Base-by-base conservation (phyloP, 1,139 yeast genomes). In the Lodderomyces orthopsilosis region DNA sequence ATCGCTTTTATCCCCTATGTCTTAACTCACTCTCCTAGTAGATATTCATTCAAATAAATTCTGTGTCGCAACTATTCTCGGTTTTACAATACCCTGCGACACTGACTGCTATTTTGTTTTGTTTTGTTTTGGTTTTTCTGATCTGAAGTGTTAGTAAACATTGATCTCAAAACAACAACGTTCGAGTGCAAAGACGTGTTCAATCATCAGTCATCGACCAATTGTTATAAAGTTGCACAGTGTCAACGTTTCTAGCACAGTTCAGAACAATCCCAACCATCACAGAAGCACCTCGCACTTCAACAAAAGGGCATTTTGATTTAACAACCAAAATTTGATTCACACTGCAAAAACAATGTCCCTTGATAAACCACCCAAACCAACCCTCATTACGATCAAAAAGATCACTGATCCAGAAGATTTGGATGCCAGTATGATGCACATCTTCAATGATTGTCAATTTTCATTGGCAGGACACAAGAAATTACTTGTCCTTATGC, bases 361-460 rank as follows among this genome's bases (percentile, higher is more conserved):
- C 8, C 22, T 40, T 46, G 48, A 42, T 30, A 17, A 41, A 17
- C 46, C 44, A 13, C 46, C 48, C 14, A 50, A 52, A 37, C 58
- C 58, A 9, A 54, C 57, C 6, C 43, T 54, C 14, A 46, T 46
- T 13, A 54, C 62, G 17, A 62, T 64, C 28, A 56, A 55, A 48
- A 46, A 51, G 34, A 58, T 65, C 38, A 46, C 44, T 6, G 47
- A 53, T 7, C 54, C 63, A 6, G 61, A 60, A 6, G 72, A 66
- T 24, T 57, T 71, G 41, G 54, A 58, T 32, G 42, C 44, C 28
- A 79, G 85, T 1, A 68, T 88, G 55, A 81, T 85, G 0, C 81
- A 78, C 45, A 81, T 84, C 2, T 91, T 91, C 57, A 94, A 86
- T 55, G 93, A 85, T 47, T 89, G 94, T 0, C 98, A 91, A 55